These are phyloP conservation scores for Tephrocybe sp. DNA, from an alignment of 768 basidiomycete species.

Conservation along the genomic window DNA sequence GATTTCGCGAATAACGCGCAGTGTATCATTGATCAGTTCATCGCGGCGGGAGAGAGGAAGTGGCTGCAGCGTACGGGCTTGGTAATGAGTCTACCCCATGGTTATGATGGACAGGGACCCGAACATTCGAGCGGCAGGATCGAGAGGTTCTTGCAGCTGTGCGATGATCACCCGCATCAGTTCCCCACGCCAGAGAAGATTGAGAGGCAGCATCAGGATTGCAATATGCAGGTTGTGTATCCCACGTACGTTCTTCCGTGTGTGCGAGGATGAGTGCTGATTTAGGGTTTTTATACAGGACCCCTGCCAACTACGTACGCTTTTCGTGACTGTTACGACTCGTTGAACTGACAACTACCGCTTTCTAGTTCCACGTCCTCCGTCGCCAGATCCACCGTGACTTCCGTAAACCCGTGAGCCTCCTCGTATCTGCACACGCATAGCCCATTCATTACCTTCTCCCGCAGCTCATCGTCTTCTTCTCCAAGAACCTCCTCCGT, in stretches of 20 bases:
- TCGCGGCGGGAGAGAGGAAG: conserved; percentile 95
- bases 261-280: conserved; percentile 17
- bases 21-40: conserved; percentile 98
- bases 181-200: conserved; percentile 89
- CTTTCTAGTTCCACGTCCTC: conserved; percentile 84
- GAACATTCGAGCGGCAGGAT: conserved; percentile 96
- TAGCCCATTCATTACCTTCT: neutral
- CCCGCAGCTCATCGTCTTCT: conserved; percentile 83
- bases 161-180: conserved; percentile 92
- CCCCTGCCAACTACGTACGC: conserved; percentile 90
- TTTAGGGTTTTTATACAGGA: conserved; percentile 45
- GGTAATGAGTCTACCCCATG: conserved; percentile 88
- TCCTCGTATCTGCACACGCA: neutral
- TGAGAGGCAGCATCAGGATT: conserved; percentile 96
- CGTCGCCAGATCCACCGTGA: conserved; percentile 97
- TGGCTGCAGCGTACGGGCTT: conserved; percentile 95
- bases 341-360: conserved; percentile 5
- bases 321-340: neutral
- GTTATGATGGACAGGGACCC: conserved; percentile 97
- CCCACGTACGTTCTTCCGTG: conserved; percentile 63
- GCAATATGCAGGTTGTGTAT: conserved; percentile 99
- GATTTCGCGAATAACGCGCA: conserved; percentile 98
- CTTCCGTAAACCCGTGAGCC: conserved; percentile 90
- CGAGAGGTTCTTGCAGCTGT: conserved; percentile 96
- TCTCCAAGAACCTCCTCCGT: conserved; percentile 94